phyloP scores from a whole-genome alignment of 2,329 filamentous ascomycete species.

The Xylariales sp. region DNA sequence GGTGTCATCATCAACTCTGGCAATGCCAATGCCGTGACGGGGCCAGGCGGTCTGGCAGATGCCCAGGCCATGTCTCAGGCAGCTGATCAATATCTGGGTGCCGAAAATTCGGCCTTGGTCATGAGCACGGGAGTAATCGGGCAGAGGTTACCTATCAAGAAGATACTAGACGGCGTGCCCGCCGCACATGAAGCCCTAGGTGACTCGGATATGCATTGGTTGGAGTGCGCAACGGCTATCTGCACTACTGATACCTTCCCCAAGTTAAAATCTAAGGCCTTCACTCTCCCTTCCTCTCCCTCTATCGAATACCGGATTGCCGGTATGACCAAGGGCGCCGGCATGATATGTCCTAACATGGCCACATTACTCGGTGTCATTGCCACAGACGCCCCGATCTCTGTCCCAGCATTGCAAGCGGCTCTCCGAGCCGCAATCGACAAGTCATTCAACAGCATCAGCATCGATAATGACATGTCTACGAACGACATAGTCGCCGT shows the following conservation, averaged over 20 bases:
- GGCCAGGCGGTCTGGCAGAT: conserved; percentile 88
- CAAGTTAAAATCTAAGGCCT: conserved; percentile 88
- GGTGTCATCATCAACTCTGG: conserved; percentile 94
- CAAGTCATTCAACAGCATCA: conserved; percentile 95
- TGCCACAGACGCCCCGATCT: conserved; percentile 89
- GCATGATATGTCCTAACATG: conserved; percentile 99
- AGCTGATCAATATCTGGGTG: conserved; percentile 73
- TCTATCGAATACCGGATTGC: conserved; percentile 83
- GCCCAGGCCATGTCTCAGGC: conserved; percentile 83
- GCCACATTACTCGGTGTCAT: conserved; percentile 92
- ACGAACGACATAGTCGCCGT: conserved; percentile 97
- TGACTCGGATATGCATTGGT: conserved; percentile 84
- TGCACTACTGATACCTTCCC: conserved; percentile 99
- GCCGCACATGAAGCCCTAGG: conserved; percentile 78
- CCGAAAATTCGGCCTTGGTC: conserved; percentile 76
- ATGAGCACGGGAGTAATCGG: conserved; percentile 99
- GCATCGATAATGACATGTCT: conserved; percentile 95
- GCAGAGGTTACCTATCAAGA: conserved; percentile 92
- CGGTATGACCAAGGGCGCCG: conserved; percentile 97
- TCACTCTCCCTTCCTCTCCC: conserved; percentile 84
- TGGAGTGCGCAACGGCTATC: conserved; percentile 87
- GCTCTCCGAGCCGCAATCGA: conserved; percentile 81
- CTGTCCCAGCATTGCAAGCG: conserved; percentile 71
- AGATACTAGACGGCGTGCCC: conserved; percentile 87
- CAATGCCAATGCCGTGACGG: conserved; percentile 97